Conservation (phyloP, 768 basidiomycete genomes). For the Phaeotremella skinneri region DNA sequence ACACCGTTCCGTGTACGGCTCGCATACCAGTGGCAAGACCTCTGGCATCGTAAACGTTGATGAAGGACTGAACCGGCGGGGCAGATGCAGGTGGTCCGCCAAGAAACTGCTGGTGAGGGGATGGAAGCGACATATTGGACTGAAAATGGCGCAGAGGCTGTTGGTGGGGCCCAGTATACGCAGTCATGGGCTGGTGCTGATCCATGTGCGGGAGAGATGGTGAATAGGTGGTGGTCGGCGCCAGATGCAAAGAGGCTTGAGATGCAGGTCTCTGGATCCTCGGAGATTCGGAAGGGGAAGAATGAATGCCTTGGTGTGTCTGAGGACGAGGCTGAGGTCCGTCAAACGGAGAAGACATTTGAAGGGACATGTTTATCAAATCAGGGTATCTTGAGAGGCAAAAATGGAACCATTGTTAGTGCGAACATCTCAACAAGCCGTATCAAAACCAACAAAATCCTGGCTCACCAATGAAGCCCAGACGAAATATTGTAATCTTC, state of each 20-base stretch:
- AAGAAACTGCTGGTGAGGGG: constrained; percentile 12
- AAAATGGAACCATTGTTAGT: background rate
- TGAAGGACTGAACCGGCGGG: constrained; percentile 28
- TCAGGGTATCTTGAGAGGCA: background rate
- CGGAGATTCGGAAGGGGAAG: constrained; percentile 36
- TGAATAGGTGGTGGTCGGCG: constrained; percentile 20
- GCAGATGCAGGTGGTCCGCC: constrained; percentile 21
- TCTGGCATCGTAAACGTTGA: constrained; percentile 27
- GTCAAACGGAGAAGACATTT: constrained; percentile 16
- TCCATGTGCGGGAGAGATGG: constrained; percentile 14
- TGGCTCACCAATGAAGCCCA: constrained; percentile 1
- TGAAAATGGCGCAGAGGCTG: constrained; percentile 12
- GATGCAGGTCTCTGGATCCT: constrained; percentile 30
- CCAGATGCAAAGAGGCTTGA: constrained; percentile 36
- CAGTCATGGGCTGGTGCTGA: constrained; percentile 19
- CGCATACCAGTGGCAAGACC: constrained; percentile 32
- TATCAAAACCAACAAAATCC: constrained; percentile 14
- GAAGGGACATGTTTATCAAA: constrained; percentile 3
- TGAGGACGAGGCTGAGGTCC: constrained; percentile 27
- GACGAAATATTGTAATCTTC: background rate
- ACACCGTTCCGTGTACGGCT: constrained; percentile 18
- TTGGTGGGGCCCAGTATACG: constrained; percentile 14
- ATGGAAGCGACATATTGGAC: constrained; percentile 13
- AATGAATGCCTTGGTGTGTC: constrained; percentile 35
- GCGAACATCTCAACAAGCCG: background rate